Conservation (phyloP, 106 monocot genomes). For the Gastrodia elata region DNA sequence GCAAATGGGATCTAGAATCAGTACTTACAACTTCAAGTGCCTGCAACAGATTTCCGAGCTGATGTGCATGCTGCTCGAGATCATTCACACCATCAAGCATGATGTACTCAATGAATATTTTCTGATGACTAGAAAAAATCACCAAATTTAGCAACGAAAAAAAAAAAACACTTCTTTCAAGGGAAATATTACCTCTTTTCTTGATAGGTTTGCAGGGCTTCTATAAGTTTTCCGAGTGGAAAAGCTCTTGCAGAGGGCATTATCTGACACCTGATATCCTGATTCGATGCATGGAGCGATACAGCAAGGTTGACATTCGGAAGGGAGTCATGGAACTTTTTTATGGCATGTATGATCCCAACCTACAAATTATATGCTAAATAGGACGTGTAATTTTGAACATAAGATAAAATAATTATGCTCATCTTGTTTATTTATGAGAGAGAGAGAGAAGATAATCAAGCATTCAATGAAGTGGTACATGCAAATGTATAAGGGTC, state of each 20-base stretch:
- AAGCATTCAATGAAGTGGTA: not conserved
- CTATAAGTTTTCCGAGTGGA: constrained; percentile 75
- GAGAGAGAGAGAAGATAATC: not conserved
- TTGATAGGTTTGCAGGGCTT: constrained; percentile 72
- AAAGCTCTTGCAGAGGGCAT: constrained; percentile 97
- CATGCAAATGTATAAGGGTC: not conserved
- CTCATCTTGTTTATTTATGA: not conserved
- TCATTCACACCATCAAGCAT: constrained; percentile 96
- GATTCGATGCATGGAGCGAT: constrained; percentile 94
- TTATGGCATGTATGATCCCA: constrained; percentile 88
- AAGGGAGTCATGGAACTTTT: constrained; percentile 63
- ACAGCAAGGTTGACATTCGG: constrained; percentile 91
- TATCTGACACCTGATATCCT: constrained; percentile 88
- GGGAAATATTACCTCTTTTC: constrained; percentile 39
- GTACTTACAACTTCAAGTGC: constrained; percentile 60
- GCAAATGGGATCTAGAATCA: not conserved
- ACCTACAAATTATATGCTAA: constrained; percentile 35
- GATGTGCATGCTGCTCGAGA: constrained; percentile 82
- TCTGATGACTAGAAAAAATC: constrained; percentile 56
- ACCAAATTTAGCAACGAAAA: not conserved
- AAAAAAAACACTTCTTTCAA: not conserved
- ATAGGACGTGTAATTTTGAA: not conserved
- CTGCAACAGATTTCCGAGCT: constrained; percentile 78
- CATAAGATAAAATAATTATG: not conserved
- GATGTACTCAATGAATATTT: constrained; percentile 93